Evolutionary conservation across 345 rosid species (phyloP), one percentile per base, ranked within the genome.

Genomic region (Pseudoturritis turrita): DNA sequence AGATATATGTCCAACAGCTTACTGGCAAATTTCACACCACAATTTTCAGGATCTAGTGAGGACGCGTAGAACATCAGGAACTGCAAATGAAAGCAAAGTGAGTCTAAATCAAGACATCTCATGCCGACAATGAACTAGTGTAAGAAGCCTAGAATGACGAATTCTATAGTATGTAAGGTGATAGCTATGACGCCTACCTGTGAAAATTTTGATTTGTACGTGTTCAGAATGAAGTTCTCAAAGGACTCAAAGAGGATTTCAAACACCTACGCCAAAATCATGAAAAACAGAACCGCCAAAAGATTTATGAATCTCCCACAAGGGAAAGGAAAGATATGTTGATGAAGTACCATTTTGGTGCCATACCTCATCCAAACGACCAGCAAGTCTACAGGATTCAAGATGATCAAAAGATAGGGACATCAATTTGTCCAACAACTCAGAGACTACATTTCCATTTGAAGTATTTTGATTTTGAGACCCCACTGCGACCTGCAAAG

Each of bases 41-140:
- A 91, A 22, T 70, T 80, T 72, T 85, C 88, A 14, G 94, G 90
- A 84, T 88, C 96, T 57, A 92, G 74, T 0, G 94, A 81, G 74
- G 90, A 89, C 3, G 88, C 92, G 47, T 88, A 89, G 83, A 89
- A 92, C 82, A 89, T 72, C 31, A 89, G 79, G 74, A 89, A 92
- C 98, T 92, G 88, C 85, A 84, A 39, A 63, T 0, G 7, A 71
- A 22, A 68, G 10, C 44, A 57, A 0, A 65, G 9, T 68, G 68
- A 61, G 29, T 28, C 62, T 74, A 25, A 57, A 49, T 10, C 0
- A 33, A 36, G 7, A 35, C 13, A 66, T 17, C 15, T 26, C 47
- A 33, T 51, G 23, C 45, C 18, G 5, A 53, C 10, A 25, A 17
- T 2, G 39, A 68, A 17, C 19, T 18, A 63, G 13, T 62, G 12